Evolutionary conservation across 257 asterid species (phyloP), one percentile per base, ranked within the genome.

Genomic region (Rehmannia glutinosa): DNA sequence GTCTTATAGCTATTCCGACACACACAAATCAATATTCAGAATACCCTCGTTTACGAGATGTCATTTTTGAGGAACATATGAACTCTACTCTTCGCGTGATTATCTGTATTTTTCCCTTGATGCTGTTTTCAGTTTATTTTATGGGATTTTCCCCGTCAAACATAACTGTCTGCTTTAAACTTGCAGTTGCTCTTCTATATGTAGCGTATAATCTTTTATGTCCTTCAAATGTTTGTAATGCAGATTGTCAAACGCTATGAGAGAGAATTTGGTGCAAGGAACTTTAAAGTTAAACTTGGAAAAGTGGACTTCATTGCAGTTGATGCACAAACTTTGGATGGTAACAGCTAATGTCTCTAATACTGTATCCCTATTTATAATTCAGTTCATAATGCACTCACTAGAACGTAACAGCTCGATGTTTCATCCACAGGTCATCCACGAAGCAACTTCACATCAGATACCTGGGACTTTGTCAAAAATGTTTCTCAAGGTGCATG

Each of bases 251-350:
- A 69, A 39, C 99, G 97, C 54, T 78, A 88, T 55, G 96, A 94
- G 77, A 69, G 71, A 59, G 91, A 71, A 76, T 94, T 94, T 68
- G 97, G 99, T 59, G 78, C 70, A 9, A 82, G 97, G 68, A 88
- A 94, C 88, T 87, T 79, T 62, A 84, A 70, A 56, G 79, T 90
- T 66, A 80, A 80, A 8, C 65, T 89, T 42, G 99, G 99, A 76
- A 80, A 80, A 39, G 89, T 86, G 72, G 91, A 90, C 64, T 88
- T 94, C 83, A 69, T 94, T 66, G 89, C 83, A 35, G 53, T 90
- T 28, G 99, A 94, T 50, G 85, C 99, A 3, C 97, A 91, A 74
- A 80, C 97, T 41, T 67, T 91, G 78, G 99, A 94, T 73, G 99
- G 99, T 94, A 86, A 79, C 17, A 3, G 38, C 27, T 58, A 9